These are phyloP conservation scores for Millerozyma miso DNA, from an alignment of 805 yeast species.

Conservation along the genomic window DNA sequence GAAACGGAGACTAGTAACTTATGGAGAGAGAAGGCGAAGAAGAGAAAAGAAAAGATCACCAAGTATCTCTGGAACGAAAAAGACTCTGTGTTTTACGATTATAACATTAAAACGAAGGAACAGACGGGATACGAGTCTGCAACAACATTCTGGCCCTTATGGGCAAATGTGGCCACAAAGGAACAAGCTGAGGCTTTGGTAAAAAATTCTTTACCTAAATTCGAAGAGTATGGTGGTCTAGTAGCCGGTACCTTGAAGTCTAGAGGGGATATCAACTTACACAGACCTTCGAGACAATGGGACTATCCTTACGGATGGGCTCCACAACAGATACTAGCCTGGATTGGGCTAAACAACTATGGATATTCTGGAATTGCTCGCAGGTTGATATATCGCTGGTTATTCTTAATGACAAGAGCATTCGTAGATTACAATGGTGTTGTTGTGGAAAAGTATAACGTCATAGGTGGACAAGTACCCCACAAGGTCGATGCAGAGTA, in stretches of 20 bases:
- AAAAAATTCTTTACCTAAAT: conserved; percentile 51
- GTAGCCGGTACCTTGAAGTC: conserved; percentile 77
- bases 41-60: conserved; percentile 52
- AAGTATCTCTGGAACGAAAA: conserved; percentile 81
- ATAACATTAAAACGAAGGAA: conserved; percentile 53
- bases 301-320: conserved; percentile 99
- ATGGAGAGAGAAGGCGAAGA: conserved; percentile 62
- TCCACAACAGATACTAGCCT: conserved; percentile 91
- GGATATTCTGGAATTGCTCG: conserved; percentile 62
- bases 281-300: conserved; percentile 93
- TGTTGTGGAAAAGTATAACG: conserved; percentile 93
- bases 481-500: conserved; percentile 93
- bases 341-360: conserved; percentile 79
- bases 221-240: conserved; percentile 86
- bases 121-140: conserved; percentile 77
- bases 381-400: conserved; percentile 81
- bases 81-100: conserved; percentile 78
- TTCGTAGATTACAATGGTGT: conserved; percentile 92
- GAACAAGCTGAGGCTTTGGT: conserved; percentile 69
- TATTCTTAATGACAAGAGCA: conserved; percentile 81
- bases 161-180: conserved; percentile 66
- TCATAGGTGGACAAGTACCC: conserved; percentile 75
- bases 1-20: conserved; percentile 39
- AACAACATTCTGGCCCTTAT: conserved; percentile 87
- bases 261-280: conserved; percentile 64